A percentile compares a stretch with the other conserved stretches of the same genome.
These are phyloP conservation scores for Quercus tomentella DNA, from an alignment of 331 rosid genomes.

Conservation along the genomic window DNA sequence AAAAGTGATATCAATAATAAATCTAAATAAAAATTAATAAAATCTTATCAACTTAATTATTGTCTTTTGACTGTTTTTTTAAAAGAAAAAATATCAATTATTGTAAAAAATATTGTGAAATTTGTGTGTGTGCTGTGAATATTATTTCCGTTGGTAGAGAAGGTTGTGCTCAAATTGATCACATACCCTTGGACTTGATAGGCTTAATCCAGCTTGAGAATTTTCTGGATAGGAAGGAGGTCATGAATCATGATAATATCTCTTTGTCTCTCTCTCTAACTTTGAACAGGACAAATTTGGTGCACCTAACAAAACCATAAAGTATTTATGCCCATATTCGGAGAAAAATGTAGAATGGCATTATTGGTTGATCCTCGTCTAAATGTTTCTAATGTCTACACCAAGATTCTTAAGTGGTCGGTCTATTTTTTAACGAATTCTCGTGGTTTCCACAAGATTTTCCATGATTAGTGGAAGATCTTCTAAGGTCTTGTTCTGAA, in stretches of 20 bases:
- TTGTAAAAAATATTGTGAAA: too few relatives aligned
- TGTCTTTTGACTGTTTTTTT: too few relatives aligned
- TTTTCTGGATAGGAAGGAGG: background rate
- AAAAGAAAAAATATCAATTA: too few relatives aligned
- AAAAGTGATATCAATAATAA: too few relatives aligned
- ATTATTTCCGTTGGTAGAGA: background rate
- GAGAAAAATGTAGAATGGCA: background rate
- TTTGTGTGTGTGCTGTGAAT: too few relatives aligned
- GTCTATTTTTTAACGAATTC: background rate
- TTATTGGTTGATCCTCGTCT: background rate
- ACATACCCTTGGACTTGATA: background rate
- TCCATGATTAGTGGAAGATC: conserved; percentile 5
- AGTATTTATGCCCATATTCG: background rate
- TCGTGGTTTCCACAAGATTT: background rate
- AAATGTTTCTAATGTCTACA: background rate
- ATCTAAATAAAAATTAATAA: too few relatives aligned
- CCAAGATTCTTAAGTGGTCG: background rate
- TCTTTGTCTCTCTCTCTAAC: background rate
- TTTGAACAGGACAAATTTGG: background rate
- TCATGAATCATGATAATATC: background rate
- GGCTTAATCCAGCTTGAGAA: background rate
- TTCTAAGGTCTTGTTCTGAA: background rate
- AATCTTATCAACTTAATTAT: too few relatives aligned
- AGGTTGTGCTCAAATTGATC: background rate
- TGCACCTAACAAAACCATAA: background rate